Evolutionary conservation across 495 filamentous ascomycete species (phyloP), one percentile per base, ranked within the genome.

Genomic region (Neohortaea acidophila): DNA sequence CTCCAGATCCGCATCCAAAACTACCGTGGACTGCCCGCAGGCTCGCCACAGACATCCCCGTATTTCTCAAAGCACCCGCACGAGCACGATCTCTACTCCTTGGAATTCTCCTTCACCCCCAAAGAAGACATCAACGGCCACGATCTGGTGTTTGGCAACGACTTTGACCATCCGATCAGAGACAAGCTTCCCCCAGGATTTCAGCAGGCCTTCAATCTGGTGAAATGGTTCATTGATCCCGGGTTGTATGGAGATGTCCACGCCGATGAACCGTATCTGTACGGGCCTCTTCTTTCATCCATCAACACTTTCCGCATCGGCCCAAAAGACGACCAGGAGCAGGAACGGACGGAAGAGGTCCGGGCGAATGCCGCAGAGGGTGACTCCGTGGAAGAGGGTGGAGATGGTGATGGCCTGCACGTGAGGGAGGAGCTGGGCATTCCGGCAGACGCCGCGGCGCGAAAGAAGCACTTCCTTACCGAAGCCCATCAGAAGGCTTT

Each of bases 121-220:
- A 77, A 80, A 47, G 54, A 61, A 26, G 61, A 61, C 34, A 75
- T 93, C 20, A 65, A 67, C 5, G 84, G 73, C 28, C 59, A 72
- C 17, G 78, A 84, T 38, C 68, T 94, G 1, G 67, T 94, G 23
- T 93, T 85, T 41, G 87, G 87, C 13, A 94, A 94, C 55, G 81
- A 93, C 59, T 94, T 94, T 44, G 83, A 89, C 48, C 70, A 76
- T 19, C 81, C 86, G 0, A 82, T 97, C 41, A 72, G 82, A 26
- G 76, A 89, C 48, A 67, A 75, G n/a, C 64, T 97, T 0, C 89
- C 89, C 0, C 79, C 79, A 0, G 87, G 84, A 4, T 92, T 94
- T 55, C 68, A 67, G 34, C 72, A 78, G 0, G 83, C 83, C 0
- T 74, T 93, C 57, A 76, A 71, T 21, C 71, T 92, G 4, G 81